Conservation (phyloP, 768 basidiomycete genomes). For the Collybia sp. region DNA sequence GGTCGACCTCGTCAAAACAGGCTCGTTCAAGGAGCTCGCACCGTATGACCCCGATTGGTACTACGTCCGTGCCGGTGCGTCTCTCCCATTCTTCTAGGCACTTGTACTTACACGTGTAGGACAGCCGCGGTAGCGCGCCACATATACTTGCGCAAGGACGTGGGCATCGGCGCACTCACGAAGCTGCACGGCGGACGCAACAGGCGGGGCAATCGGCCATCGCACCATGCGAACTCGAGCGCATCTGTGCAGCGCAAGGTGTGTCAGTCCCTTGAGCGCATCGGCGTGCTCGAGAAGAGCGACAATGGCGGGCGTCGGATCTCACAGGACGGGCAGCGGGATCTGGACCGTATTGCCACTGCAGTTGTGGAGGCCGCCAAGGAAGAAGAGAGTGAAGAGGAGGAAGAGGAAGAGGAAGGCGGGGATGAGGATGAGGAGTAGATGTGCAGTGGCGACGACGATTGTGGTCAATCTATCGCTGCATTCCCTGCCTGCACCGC, state of each 20-base stretch:
- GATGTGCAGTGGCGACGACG: no score
- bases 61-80: constrained; percentile 95
- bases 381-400: constrained; percentile 73
- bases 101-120: constrained; percentile 1
- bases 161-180: constrained; percentile 87
- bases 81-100: not conserved
- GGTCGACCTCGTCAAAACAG: constrained; percentile 99
- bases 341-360: constrained; percentile 91
- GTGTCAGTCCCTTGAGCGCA: constrained; percentile 97
- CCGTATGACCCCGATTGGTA: constrained; percentile 99
- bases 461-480: no score
- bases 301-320: constrained; percentile 95
- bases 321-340: constrained; percentile 94
- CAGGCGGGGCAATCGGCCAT: constrained; percentile 94
- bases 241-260: constrained; percentile 90
- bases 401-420: constrained; percentile 66
- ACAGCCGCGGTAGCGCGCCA: constrained; percentile 94
- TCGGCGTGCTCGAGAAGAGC: constrained; percentile 93
- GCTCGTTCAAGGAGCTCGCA: constrained; percentile 94
- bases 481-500: constrained; percentile 2
- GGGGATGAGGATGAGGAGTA: constrained; percentile 57
- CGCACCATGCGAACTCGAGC: constrained; percentile 87
- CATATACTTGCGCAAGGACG: constrained; percentile 99
- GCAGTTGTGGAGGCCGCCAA: constrained; percentile 77
- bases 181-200: constrained; percentile 97